Percentiles rank a stretch among this genome's conserved stretches.
phyloP scores from a whole-genome alignment of 2,329 filamentous ascomycete genomes.

The Venturia effusa region DNA sequence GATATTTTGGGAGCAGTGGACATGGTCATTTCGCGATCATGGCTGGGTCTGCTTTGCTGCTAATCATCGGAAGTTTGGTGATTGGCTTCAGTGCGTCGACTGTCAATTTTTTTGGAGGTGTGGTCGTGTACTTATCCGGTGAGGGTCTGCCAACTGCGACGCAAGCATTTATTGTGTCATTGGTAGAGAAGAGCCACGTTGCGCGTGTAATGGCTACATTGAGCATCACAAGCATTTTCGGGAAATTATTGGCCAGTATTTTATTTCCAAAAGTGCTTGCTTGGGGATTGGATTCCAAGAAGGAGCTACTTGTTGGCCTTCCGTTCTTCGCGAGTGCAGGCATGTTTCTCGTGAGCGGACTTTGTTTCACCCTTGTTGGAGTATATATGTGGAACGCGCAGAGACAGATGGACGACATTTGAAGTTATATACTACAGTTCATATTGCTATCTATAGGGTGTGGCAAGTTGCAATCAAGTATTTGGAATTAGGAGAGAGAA shows the following conservation, averaged over 20 bases:
- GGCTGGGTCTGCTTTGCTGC: not conserved
- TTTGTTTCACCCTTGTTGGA: constrained; percentile 9
- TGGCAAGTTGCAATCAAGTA: too few species aligned
- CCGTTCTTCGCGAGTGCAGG: constrained; percentile 12
- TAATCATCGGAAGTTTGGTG: not conserved
- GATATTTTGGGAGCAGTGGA: not conserved
- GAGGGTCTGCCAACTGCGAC: constrained; percentile 12
- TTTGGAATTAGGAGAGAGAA: too few species aligned
- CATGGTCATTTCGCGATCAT: constrained; percentile 7
- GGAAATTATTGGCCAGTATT: constrained; percentile 8
- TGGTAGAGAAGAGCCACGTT: constrained; percentile 10
- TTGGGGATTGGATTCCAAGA: constrained; percentile 8
- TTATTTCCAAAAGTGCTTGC: constrained; percentile 12
- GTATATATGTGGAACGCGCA: too few species aligned
- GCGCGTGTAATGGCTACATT: constrained; percentile 11
- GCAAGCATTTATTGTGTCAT: constrained; percentile 11
- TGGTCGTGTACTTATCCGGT: constrained; percentile 9
- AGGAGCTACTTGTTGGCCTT: constrained; percentile 4
- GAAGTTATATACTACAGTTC: too few species aligned
- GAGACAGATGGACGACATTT: too few species aligned
- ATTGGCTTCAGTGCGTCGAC: constrained; percentile 4
- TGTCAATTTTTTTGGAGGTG: constrained; percentile 1
- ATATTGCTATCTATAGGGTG: too few species aligned
- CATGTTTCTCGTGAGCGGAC: constrained; percentile 8
- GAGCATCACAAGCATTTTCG: constrained; percentile 10